Conservation (phyloP, 352 stramenopile genomes). For the Achlya hypogyna region DNA sequence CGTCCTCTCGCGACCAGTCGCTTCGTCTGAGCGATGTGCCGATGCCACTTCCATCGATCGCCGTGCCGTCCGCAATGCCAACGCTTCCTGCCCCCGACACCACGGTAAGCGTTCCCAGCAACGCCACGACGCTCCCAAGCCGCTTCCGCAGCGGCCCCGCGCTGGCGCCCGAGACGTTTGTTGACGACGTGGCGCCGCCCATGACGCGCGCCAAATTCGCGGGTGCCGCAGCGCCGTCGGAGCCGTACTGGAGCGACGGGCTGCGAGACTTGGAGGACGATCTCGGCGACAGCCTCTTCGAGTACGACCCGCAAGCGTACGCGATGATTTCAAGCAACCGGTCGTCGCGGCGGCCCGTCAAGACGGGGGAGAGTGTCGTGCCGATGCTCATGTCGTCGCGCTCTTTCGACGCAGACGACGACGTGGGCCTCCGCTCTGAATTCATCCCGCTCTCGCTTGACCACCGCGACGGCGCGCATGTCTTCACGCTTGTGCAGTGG, state of each 20-base stretch:
- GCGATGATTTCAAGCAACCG: background rate
- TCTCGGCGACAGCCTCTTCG: background rate
- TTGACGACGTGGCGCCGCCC: background rate
- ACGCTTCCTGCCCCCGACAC: background rate
- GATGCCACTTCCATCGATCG: background rate
- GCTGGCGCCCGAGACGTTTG: background rate
- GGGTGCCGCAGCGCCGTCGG: too few species aligned
- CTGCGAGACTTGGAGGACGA: background rate
- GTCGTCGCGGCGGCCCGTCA: background rate
- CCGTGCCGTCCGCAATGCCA: background rate
- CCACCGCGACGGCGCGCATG: background rate
- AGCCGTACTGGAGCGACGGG: background rate
- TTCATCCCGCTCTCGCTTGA: slow-evolving; percentile 2
- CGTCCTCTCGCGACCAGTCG: background rate
- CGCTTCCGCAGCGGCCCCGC: background rate
- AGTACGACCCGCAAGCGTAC: background rate
- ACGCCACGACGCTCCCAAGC: background rate
- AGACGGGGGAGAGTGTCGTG: background rate
- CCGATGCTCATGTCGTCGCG: background rate
- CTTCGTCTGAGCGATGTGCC: background rate
- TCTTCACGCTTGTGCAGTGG: slow-evolving; percentile 11
- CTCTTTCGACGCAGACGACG: background rate
- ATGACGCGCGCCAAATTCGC: background rate
- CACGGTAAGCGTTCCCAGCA: background rate
- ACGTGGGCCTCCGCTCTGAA: background rate